phyloP scores from a whole-genome alignment of 2,329 filamentous ascomycete species.

The Diaporthe nobilis region DNA sequence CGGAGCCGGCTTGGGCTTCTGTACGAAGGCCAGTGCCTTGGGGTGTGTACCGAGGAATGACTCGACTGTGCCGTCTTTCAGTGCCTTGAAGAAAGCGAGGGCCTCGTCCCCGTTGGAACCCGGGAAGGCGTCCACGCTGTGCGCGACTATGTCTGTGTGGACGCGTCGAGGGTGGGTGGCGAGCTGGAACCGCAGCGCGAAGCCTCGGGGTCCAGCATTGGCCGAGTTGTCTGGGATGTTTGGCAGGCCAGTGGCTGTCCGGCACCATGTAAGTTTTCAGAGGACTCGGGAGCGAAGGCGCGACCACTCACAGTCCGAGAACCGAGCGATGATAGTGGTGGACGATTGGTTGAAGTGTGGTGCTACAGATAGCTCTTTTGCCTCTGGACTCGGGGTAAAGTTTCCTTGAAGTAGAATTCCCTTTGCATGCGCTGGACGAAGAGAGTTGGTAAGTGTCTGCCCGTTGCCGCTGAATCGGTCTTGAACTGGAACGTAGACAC shows the following conservation, averaged over 20 bases:
- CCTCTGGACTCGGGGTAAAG: slow-evolving; percentile 63
- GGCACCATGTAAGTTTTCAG: not conserved
- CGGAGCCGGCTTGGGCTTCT: slow-evolving; percentile 64
- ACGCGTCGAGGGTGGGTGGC: slow-evolving; percentile 53
- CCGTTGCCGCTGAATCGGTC: no score
- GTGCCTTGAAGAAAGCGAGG: slow-evolving; percentile 61
- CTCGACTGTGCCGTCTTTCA: slow-evolving; percentile 54
- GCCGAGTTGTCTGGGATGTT: slow-evolving; percentile 63
- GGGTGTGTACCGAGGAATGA: slow-evolving; percentile 62
- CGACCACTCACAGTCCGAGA: slow-evolving; percentile 55
- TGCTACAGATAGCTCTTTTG: slow-evolving; percentile 60
- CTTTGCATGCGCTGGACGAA: slow-evolving; percentile 63
- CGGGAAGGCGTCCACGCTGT: slow-evolving; percentile 67
- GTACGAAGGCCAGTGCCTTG: slow-evolving; percentile 61
- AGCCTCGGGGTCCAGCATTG: slow-evolving; percentile 62
- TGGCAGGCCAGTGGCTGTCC: slow-evolving; percentile 62
- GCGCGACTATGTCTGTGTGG: slow-evolving; percentile 70
- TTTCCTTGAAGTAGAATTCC: slow-evolving; percentile 65
- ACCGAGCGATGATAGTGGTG: slow-evolving; percentile 63
- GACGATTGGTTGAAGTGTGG: slow-evolving; percentile 61
- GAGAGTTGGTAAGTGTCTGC: not conserved
- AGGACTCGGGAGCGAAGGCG: not conserved
- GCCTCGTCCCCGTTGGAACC: slow-evolving; percentile 66
- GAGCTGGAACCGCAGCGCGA: slow-evolving; percentile 64
- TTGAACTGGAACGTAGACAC: no score